Conservation (phyloP, 2,329 filamentous ascomycete genomes). For the Apiospora kogelbergensis region DNA sequence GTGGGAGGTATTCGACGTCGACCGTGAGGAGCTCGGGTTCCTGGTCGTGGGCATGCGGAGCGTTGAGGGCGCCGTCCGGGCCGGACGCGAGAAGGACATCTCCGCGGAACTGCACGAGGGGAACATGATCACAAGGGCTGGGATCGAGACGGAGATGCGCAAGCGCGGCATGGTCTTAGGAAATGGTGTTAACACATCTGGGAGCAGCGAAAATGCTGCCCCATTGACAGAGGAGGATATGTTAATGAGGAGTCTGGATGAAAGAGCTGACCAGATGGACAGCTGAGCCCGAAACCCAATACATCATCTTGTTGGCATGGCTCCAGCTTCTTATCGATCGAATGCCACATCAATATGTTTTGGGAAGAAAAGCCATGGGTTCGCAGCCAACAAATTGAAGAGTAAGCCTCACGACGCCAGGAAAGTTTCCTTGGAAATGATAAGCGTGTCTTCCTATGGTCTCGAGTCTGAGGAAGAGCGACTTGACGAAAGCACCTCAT, state of each 20-base stretch:
- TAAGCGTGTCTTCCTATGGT: not conserved
- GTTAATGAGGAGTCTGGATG: conserved; percentile 16
- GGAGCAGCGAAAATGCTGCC: not conserved
- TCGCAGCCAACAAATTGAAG: not conserved
- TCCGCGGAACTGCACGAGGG: conserved; percentile 37
- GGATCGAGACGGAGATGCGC: conserved; percentile 60
- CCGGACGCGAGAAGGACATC: conserved; percentile 55
- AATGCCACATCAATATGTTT: not conserved
- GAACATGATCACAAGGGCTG: conserved; percentile 57
- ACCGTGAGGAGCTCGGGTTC: conserved; percentile 91
- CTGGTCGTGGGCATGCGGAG: conserved; percentile 84
- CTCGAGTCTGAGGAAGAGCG: not conserved
- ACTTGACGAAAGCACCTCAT: not conserved
- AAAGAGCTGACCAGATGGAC: conserved; percentile 13
- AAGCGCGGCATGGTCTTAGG: conserved; percentile 43
- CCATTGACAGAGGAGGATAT: conserved; percentile 14
- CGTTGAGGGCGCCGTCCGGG: conserved; percentile 66
- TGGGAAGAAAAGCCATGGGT: not conserved
- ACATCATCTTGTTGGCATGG: not conserved
- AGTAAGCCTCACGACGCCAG: not conserved
- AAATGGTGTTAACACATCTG: conserved; percentile 16
- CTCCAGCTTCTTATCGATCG: not conserved
- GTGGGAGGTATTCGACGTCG: conserved; percentile 98
- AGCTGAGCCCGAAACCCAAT: not conserved
- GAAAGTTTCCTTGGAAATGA: too few species aligned